Evolutionary conservation across 192 early-diverging fungal species (phyloP).

Genomic region (Geranomyces variabilis): DNA sequence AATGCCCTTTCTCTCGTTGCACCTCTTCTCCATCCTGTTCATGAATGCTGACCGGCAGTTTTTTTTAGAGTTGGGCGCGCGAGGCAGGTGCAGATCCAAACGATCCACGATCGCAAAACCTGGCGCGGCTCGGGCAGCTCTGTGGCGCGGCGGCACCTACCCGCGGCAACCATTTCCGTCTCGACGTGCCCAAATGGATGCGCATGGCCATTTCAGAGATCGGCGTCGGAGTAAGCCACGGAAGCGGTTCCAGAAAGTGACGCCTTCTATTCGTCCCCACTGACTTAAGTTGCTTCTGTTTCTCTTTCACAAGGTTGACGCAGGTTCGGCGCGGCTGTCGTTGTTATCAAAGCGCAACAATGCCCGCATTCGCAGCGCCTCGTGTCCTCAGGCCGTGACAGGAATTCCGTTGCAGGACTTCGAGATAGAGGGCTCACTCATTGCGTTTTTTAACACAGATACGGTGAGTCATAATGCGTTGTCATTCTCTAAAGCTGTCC

Average conservation of each 20-base stretch:
- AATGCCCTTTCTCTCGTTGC: no score
- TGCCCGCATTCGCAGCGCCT: neutral
- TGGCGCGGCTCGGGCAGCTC: neutral
- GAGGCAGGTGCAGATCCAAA: neutral
- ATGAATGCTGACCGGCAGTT: neutral
- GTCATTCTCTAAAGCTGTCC: no score
- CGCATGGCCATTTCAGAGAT: constrained; percentile 35
- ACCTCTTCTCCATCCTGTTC: no score
- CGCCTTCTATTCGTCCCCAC: no score
- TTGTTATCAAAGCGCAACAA: neutral
- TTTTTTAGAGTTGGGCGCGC: neutral
- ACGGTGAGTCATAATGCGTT: no score
- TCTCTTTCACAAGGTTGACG: neutral
- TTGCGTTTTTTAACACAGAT: no score
- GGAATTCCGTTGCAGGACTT: constrained; percentile 45
- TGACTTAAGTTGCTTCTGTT: no score
- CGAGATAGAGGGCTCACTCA: constrained; percentile 32
- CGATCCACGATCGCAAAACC: constrained; percentile 9
- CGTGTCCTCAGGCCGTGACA: neutral
- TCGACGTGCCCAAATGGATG: constrained; percentile 47
- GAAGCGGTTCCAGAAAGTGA: no score
- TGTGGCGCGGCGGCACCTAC: neutral
- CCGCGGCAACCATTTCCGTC: constrained; percentile 41
- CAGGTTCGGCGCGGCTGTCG: neutral
- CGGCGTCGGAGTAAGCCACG: constrained; percentile 29